Evolutionary conservation across 257 asterid genomes (phyloP), one percentile per base, ranked within the genome.

Genomic region (Solanum appendiculatum): DNA sequence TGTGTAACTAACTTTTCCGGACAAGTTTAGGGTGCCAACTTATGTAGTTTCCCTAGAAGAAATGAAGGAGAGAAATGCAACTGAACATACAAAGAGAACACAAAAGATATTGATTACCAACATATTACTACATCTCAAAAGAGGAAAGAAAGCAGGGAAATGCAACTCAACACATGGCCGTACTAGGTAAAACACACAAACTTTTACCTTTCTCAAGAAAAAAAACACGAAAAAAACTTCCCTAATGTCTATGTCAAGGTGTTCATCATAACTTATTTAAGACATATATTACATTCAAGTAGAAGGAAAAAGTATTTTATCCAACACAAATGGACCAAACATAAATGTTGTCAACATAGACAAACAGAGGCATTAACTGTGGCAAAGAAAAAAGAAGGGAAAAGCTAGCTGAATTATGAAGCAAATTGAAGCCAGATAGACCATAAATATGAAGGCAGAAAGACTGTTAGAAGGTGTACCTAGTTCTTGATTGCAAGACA

Each of bases 401-500:
- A 29, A 75, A 75, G 75, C 88, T 34, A 86, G 78, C 48, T 56
- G 54, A 74, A 39, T 29, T 46, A 29, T 64, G 44, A 37, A 85
- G 82, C 11, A 63, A 66, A 40, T 69, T 33, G 63, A 69, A 46
- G 83, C 11, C 56, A 51, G 42, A 56, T 25, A 31, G 44, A 51
- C 80, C 33, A 44, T 25, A 70, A 68, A 44, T 54, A 84, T 27
- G 20, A 85, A 29, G 33, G 42, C 16, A 68, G 82, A 29, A 46
- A 51, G 46, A 58, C 74, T 77, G 66, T 10, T 51, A 63, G 58
- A 85, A 16, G 44, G 37, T 31, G 73, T 91, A 95, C 99, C 98
- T 97, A 89, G 94, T 93, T 86, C 81, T 89, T 70, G 98, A 94
- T 88, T 88, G 93, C 78, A 68, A 69, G 87, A 95, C 83, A 68